Base-by-base conservation (phyloP, 2,329 filamentous ascomycete genomes). In the Daldinia sp. region DNA sequence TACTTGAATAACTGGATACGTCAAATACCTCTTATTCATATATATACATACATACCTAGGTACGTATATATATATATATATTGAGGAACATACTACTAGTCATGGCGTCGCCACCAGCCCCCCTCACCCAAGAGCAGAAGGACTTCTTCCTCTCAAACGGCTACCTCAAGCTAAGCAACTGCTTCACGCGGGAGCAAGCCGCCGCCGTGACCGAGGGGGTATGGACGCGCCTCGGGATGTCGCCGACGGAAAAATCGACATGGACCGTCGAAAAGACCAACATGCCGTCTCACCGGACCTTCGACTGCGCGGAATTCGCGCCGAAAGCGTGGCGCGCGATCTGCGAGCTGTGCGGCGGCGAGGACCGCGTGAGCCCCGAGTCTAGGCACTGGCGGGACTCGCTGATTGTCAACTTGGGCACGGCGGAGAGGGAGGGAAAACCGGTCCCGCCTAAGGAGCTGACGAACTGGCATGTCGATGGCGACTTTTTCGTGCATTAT, bases 401-500 rank as follows among this genome's bases (percentile, higher is more conserved):
- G 3, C 85, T 92, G 63, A 92, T 92, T 73, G 89, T 92, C 44
- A 92, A 92, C 78, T 83, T 92, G 6, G 90, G 90, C 12, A 87
- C 83, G 1, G 75, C 83, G 0, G 83, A 85, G 57, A 81, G 81
- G 54, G 85, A 87, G 67, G 84, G 85, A 4, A 82, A 81, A 56
- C 81, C 83, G 7, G 78, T 84, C 2, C 78, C 82, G 39, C 88
- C 88, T 0, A 81, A 84, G 57, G 83, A 87, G 0, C 79, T 91
- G 23, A 74, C 81, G 6, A 82, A 82, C 23, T 92, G 90, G 90
- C 90, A 92, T 78, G 88, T 91, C 18, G 90, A 92, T 78, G 90
- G 90, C 7, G 90, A 92, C 72, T 92, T 91, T 78, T 92, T 92
- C 76, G 84, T 90, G 4, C 90, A 92, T 80, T 93, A 89, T 72